Percentiles rank a stretch among this genome's conserved stretches.
Evolutionary conservation across 495 filamentous ascomycete species (phyloP).

Genomic region (Podospora pseudocomata): DNA sequence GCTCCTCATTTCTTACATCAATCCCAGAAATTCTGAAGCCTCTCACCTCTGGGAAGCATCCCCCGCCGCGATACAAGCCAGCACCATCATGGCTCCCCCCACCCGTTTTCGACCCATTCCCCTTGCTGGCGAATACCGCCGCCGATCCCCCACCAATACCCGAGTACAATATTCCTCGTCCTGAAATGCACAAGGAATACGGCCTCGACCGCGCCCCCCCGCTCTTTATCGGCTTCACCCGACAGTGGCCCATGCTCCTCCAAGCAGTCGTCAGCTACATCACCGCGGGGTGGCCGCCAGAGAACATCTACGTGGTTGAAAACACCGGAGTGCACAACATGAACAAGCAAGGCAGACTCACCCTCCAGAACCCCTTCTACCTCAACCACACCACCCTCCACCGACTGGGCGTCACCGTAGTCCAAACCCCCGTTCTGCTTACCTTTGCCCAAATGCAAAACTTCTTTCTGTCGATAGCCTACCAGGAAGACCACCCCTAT

Average conservation of each 20-base stretch:
- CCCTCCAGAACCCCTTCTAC: slow-evolving; percentile 60
- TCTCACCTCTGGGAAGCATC: background rate
- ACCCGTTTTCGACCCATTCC: slow-evolving; percentile 38
- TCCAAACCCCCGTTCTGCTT: slow-evolving; percentile 56
- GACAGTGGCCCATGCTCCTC: slow-evolving; percentile 56
- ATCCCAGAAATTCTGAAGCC: slow-evolving; percentile 8
- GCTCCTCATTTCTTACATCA: background rate
- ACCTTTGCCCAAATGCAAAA: slow-evolving; percentile 63
- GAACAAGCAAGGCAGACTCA: slow-evolving; percentile 49
- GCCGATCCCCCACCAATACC: slow-evolving; percentile 42
- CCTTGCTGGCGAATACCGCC: slow-evolving; percentile 31
- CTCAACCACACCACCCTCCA: slow-evolving; percentile 54
- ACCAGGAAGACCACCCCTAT: slow-evolving; percentile 52
- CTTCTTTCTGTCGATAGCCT: slow-evolving; percentile 55
- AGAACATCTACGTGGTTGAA: slow-evolving; percentile 59
- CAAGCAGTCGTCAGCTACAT: slow-evolving; percentile 59
- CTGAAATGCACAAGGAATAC: slow-evolving; percentile 35
- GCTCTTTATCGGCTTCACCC: slow-evolving; percentile 59
- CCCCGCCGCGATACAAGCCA: slow-evolving; percentile 31
- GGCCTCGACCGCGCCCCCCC: slow-evolving; percentile 42
- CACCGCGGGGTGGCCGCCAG: slow-evolving; percentile 58
- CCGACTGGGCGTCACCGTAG: slow-evolving; percentile 53
- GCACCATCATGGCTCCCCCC: slow-evolving; percentile 34
- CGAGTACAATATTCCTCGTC: slow-evolving; percentile 37
- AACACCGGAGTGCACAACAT: slow-evolving; percentile 60